Evolutionary conservation across 2,329 filamentous ascomycete genomes (phyloP), one percentile per base, ranked within the genome.

Genomic region (Pseudogymnoascus sp.): DNA sequence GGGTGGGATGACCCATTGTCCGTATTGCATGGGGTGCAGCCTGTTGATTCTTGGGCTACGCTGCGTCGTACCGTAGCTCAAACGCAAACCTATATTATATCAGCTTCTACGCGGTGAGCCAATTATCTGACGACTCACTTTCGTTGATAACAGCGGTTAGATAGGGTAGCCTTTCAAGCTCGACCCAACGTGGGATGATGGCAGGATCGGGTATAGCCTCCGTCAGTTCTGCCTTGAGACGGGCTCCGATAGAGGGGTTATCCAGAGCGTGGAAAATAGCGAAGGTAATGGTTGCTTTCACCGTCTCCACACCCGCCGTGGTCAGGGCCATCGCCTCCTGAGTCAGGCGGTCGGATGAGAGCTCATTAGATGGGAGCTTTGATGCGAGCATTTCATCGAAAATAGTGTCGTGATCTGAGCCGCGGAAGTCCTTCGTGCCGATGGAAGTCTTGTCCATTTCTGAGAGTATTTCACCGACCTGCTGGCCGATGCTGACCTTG

Each of bases 81-180:
- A 38, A 50, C 64, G 64, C 24, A 65, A 61, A 37, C 46, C 65
- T 65, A 26, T 38, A 26, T 3, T 50, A 60, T 24, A 35, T 22
- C 5, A 38, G 41, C 24, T 37, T 4, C n/a, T 65, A 38, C 43
- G 37, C 62, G 28, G 16, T 28, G 50, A n/a, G 38, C 4, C 11
- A 40, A 40, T 63, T 46, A 35, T 8, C 3, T 35, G 8, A 22
- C 31, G 24, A 56, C 63, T 38, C 63, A 68, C 65, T 62, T 66
- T 67, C 68, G 61, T 72, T 37, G 31, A 68, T 61, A 11, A 65
- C 46, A 31, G 63, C 63, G n/a, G 59, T 66, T 7, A 75, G 65
- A 64, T 78, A 80, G 0, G 78, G 75, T 7, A 79, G 68, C 50
- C 74, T 68, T 66, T 81, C 73, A 6, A 78, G 68, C 22, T 72